Percentiles rank a stretch among this genome's conserved stretches.
Evolutionary conservation across 352 stramenopile species (phyloP).

Genomic region (Globisporangium orthogonon): DNA sequence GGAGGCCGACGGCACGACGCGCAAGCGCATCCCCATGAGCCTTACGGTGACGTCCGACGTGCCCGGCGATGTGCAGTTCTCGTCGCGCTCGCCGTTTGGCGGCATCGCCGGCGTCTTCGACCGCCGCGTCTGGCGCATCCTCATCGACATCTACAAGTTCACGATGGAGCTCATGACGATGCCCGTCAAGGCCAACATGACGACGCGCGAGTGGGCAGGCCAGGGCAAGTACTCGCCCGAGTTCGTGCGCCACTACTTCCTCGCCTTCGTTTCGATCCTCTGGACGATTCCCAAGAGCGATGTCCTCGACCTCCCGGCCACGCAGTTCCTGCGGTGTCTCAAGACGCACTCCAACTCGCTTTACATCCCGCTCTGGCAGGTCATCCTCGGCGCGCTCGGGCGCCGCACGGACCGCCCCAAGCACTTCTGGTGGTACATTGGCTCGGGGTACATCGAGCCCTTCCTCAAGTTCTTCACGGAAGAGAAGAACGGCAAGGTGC

Average conservation of each 20-base stretch:
- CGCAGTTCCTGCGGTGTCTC: constrained; percentile 83
- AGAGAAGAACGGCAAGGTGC: constrained; percentile 70
- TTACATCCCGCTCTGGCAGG: constrained; percentile 85
- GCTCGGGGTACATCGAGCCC: constrained; percentile 75
- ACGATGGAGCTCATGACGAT: constrained; percentile 84
- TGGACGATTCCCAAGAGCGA: constrained; percentile 84
- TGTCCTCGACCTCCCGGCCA: constrained; percentile 73
- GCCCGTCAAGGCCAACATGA: constrained; percentile 67
- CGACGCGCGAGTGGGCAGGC: constrained; percentile 70
- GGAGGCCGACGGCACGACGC: constrained; percentile 77
- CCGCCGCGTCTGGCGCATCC: constrained; percentile 72
- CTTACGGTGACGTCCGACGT: constrained; percentile 82
- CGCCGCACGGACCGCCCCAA: constrained; percentile 73
- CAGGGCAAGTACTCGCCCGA: constrained; percentile 68
- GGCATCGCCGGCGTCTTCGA: constrained; percentile 67
- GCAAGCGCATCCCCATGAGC: constrained; percentile 85
- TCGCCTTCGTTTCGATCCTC: constrained; percentile 81
- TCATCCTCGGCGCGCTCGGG: constrained; percentile 66
- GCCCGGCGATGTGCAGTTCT: constrained; percentile 79
- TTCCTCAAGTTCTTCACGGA: constrained; percentile 86
- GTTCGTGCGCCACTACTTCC: constrained; percentile 87
- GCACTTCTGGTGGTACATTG: constrained; percentile 83
- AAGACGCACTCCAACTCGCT: constrained; percentile 85
- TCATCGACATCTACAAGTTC: constrained; percentile 85
- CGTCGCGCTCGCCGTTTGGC: constrained; percentile 70